Evolutionary conservation across 352 stramenopile species (phyloP), one percentile per base, ranked within the genome.

Genomic region (Phytopythium delawarense): DNA sequence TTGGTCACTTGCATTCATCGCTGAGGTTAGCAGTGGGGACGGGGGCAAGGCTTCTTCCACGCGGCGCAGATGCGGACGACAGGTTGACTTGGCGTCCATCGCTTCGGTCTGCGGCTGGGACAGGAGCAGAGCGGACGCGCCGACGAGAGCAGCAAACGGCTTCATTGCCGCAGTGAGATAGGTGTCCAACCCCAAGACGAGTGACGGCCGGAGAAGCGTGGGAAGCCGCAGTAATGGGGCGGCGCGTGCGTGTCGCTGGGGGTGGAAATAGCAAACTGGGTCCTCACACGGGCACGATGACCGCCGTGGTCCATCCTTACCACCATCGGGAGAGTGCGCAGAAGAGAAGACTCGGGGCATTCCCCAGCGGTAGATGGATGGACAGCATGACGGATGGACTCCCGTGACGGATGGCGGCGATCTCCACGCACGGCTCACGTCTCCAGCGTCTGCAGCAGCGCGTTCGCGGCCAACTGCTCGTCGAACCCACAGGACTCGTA

Each of bases 401-500:
- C 20, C 42, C 7, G n/a, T 51, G 51, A 57, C 16, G 18, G 51
- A 57, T 57, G 32, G 51, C 4, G 35, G 20, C 20, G 8, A 45
- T 20, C 9, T 7, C 4, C 16, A 42, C 9, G 4, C 23, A 20
- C 13, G n/a, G 28, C 32, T 57, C 25, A 72, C 15, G 52, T 63
- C 23, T 78, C 67, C 20, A 89, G 66, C 20, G 79, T 89, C 49
- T 88, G 70, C 25, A 88, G 74, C 34, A 91, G 62, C 34, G 79
- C 65, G 53, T 89, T 84, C 0, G 74, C 76, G 7, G 81, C 70
- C 11, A 79, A 28, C 35, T 88, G 67, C 59, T 91, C 82, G 54
- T 89, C 72, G 1, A 62, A 66, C 18, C 62, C 74, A 45, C 82
- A 91, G 2, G 78, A 89, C 58, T 89, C 82, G 66, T 86, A 87